Evolutionary conservation across 1,284 basidiomycete species (phyloP), one percentile per base, ranked within the genome.

Genomic region (Golubevia sp.): DNA sequence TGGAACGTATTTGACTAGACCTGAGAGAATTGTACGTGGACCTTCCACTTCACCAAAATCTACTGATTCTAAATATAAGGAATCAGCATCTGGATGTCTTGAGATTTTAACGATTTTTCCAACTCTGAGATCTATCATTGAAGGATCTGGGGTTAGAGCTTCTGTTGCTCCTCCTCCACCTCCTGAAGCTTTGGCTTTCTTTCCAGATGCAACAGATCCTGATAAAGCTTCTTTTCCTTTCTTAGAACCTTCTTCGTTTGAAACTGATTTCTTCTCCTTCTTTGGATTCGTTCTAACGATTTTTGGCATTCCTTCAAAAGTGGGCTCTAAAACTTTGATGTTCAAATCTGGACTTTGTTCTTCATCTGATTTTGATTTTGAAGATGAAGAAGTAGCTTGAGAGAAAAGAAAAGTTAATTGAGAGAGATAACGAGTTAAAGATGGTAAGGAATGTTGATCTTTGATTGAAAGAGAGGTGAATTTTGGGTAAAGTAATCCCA

Each of bases 21-120:
- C 81, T 21, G 74, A 77, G 38, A 83, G 70, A 59, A 83, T 75
- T 27, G 73, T 76, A 52, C 81, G 71, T 6, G 81, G 81, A 8
- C 79, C 79, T 6, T 80, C 76, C 20, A 76, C 64, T 69, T 83
- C 80, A 58, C 79, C 81, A 66, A 83, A 82, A 67, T 83, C 81
- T 56, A 83, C 77, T 58, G 71, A 64, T 48, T 83, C 81, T 51
- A 83, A 73, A 66, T 83, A 83, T 50, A 83, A 68, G 8, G 79
- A 60, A 58, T 83, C 81, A 15, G 81, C 81, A 50, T 83, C 79
- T 2, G 81, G 81, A 58, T 83, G 81, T 51, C 67, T 71, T 58
- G 73, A 66, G 55, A 80, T 65, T 26, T 68, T 70, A 59, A 83
- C 77, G 48, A 83, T 83, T 65, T 76, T 75, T 52, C 81, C 81